phyloP scores from a whole-genome alignment of 2,329 filamentous ascomycete genomes.

The Penicillium griseofulvum region DNA sequence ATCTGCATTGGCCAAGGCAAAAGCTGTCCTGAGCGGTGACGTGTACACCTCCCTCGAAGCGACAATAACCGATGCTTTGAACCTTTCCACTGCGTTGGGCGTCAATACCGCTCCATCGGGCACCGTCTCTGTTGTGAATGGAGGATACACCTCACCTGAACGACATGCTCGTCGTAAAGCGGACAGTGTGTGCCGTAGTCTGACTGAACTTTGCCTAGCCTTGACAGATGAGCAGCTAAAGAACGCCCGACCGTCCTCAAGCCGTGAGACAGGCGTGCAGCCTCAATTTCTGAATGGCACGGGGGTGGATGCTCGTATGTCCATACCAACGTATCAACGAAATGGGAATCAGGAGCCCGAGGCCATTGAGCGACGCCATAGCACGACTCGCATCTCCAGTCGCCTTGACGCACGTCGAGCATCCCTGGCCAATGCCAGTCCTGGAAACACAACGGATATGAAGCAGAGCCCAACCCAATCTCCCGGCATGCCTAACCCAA shows the following conservation, averaged over 20 bases:
- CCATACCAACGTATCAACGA: constrained; percentile 36
- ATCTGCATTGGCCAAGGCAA: constrained; percentile 76
- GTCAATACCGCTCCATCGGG: constrained; percentile 61
- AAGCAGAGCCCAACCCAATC: constrained; percentile 15
- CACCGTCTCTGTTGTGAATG: constrained; percentile 37
- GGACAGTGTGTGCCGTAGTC: constrained; percentile 84
- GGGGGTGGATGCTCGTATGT: constrained; percentile 26
- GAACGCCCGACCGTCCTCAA: constrained; percentile 29
- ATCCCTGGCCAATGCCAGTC: constrained; percentile 34
- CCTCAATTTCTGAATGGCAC: constrained; percentile 23
- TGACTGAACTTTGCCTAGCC: constrained; percentile 89
- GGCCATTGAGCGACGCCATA: constrained; percentile 26
- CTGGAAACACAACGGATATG: constrained; percentile 18
- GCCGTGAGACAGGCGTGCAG: constrained; percentile 25
- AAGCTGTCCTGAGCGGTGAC: constrained; percentile 64
- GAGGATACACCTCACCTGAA: constrained; percentile 56
- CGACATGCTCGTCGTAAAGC: constrained; percentile 85
- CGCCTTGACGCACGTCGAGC: constrained; percentile 42
- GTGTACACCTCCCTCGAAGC: constrained; percentile 78
- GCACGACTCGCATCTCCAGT: constrained; percentile 28
- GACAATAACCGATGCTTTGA: constrained; percentile 76
- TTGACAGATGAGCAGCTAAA: constrained; percentile 61
- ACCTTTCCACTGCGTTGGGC: constrained; percentile 75
- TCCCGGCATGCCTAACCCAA: constrained; percentile 26
- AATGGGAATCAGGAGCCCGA: constrained; percentile 42